Evolutionary conservation across 169 alveolate species (phyloP).

Genomic region (Neospora caninum): DNA sequence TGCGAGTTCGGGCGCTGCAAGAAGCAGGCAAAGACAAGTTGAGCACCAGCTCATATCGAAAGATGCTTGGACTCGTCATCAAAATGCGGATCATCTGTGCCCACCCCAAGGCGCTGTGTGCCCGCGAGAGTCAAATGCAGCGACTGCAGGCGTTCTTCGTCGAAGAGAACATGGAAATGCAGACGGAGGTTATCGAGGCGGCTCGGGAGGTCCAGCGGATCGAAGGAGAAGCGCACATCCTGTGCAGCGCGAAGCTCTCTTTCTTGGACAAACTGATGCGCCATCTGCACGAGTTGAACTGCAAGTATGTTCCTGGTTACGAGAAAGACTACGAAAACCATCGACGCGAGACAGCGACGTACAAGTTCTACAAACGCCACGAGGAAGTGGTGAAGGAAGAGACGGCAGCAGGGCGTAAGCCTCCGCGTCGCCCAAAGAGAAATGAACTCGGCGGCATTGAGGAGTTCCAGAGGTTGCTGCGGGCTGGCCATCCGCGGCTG

Average conservation of each 20-base stretch:
- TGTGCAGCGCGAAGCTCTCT: slow-evolving; percentile 85
- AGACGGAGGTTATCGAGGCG: slow-evolving; percentile 71
- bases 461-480: slow-evolving; percentile 49
- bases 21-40: slow-evolving; percentile 76
- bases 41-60: slow-evolving; percentile 68
- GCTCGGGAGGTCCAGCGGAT: slow-evolving; percentile 69
- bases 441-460: slow-evolving; percentile 39
- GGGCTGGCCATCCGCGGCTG: slow-evolving; percentile 53
- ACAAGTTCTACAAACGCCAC: slow-evolving; percentile 69
- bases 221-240: slow-evolving; percentile 85
- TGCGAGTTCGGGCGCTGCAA: slow-evolving; percentile 47
- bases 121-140: slow-evolving; percentile 63
- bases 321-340: slow-evolving; percentile 58
- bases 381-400: slow-evolving; percentile 70
- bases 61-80: slow-evolving; percentile 87
- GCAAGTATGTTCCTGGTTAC: slow-evolving; percentile 79
- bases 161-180: slow-evolving; percentile 55
- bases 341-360: slow-evolving; percentile 58
- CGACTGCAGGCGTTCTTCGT: slow-evolving; percentile 63
- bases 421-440: slow-evolving; percentile 57
- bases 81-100: slow-evolving; percentile 89
- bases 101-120: slow-evolving; percentile 65
- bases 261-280: slow-evolving; percentile 89
- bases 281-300: slow-evolving; percentile 80
- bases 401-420: slow-evolving; percentile 69